These are phyloP conservation scores for Coleophoma cylindrospora DNA, from an alignment of 2,329 filamentous ascomycete species.

Conservation along the genomic window DNA sequence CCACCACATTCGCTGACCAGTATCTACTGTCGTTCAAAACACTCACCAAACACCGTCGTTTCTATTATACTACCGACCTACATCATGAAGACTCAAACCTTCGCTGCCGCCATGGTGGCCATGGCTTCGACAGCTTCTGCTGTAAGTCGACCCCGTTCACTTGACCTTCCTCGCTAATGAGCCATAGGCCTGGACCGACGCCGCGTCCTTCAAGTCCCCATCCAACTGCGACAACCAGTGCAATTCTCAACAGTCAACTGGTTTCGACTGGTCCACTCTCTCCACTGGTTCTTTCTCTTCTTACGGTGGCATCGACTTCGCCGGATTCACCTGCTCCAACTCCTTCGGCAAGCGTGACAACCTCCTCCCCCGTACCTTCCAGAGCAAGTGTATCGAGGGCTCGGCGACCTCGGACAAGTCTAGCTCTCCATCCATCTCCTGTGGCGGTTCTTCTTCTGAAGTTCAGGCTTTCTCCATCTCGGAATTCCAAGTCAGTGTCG, in stretches of 20 bases:
- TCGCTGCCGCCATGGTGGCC: slow-evolving; percentile 33
- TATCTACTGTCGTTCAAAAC: slow-evolving; percentile 3
- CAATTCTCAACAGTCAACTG: slow-evolving; percentile 59
- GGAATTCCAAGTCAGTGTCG: slow-evolving; percentile 66
- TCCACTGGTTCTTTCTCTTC: slow-evolving; percentile 51
- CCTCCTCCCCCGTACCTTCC: slow-evolving; percentile 31
- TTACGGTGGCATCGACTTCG: slow-evolving; percentile 72
- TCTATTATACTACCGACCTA: slow-evolving; percentile 11
- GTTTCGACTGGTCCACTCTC: slow-evolving; percentile 70
- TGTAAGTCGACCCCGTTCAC: slow-evolving; percentile 22
- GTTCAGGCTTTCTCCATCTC: slow-evolving; percentile 67
- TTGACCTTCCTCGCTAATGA: slow-evolving; percentile 5
- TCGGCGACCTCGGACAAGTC: slow-evolving; percentile 36
- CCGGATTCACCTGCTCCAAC: slow-evolving; percentile 65
- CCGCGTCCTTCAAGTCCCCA: slow-evolving; percentile 59
- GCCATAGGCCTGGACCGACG: slow-evolving; percentile 40
- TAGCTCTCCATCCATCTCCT: slow-evolving; percentile 52
- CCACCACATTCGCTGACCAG: neutral
- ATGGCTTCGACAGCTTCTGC: slow-evolving; percentile 40
- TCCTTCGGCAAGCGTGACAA: slow-evolving; percentile 54
- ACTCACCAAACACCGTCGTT: slow-evolving; percentile 6
- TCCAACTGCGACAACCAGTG: slow-evolving; percentile 75
- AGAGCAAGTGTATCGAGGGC: slow-evolving; percentile 58
- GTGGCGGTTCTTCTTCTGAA: slow-evolving; percentile 28
- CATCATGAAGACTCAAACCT: slow-evolving; percentile 35